Base-by-base conservation (phyloP, 331 rosid genomes). In the Acacia pycnantha region DNA sequence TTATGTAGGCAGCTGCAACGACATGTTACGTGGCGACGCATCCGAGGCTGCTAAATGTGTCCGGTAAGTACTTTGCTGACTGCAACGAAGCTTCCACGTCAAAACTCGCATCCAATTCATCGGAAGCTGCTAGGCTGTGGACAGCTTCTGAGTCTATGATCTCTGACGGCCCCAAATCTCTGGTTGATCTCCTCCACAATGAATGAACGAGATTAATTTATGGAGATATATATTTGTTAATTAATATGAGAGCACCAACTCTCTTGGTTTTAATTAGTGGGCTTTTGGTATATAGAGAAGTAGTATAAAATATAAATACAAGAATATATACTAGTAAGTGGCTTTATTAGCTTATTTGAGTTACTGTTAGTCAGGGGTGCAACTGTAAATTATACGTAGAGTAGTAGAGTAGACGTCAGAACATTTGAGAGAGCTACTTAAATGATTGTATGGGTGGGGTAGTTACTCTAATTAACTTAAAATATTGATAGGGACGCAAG, bases 1-100 rank as follows among this genome's bases (percentile, higher is more conserved):
- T 74, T 43, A 67, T 77, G 66, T 69, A 94, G 99, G 99, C 97
- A 56, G 97, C 97, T 5, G 97, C 98, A 22, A 96, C 99, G 9
- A 90, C 99, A 19, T 96, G 99, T 68, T 96, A 93, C 76, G 97
- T 89, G 70, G 98, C 97, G 6, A 94, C 91, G 2, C 93, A 89
- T 31, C 93, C 90, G 10, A 90, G 89, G 78, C 77, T 91, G 37
- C 27, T 50, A 7, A 80, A 86, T 26, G 90, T 94, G 58, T 86
- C 91, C 1, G 97, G 99, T 13, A 96, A 92, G 80, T 96, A 92
- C 88, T 96, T 96, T 68, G 72, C 89, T 2, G 98, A 96, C 69
- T 96, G 98, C 83, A 94, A 96, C 71, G 98, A 96, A 87, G 82
- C 93, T 29, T 83, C 86, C 40, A 79, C 94, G 74, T 91, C 97